Evolutionary conservation across 257 asterid genomes (phyloP).

Genomic region (Rubia yunnanensis): DNA sequence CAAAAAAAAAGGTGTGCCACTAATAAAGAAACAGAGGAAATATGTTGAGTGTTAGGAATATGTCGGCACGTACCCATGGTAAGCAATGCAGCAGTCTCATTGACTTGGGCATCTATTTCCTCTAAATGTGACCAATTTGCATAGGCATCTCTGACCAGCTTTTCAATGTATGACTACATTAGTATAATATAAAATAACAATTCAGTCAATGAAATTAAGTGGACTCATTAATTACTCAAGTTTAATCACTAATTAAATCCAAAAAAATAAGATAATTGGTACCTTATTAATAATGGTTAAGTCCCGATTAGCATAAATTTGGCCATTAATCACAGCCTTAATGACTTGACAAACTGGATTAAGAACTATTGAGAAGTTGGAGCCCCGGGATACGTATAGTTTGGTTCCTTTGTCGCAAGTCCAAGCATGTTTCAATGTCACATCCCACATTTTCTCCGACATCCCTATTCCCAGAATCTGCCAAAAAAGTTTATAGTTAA

Average conservation of each 20-base stretch:
- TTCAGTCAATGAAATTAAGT: not conserved
- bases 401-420: slow-evolving; percentile 54
- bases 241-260: not conserved
- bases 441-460: slow-evolving; percentile 71
- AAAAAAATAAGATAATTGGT: not conserved
- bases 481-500: too few species aligned
- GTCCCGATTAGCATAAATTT: slow-evolving; percentile 14
- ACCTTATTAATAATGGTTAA: slow-evolving; percentile 25
- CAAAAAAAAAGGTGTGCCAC: too few species aligned
- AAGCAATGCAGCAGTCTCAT: slow-evolving; percentile 26
- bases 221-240: not conserved
- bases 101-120: slow-evolving; percentile 29
- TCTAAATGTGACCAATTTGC: slow-evolving; percentile 44
- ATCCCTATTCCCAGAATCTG: slow-evolving; percentile 61
- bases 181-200: not conserved
- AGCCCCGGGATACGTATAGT: slow-evolving; percentile 26
- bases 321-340: slow-evolving; percentile 31
- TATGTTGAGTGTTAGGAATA: too few species aligned
- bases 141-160: slow-evolving; percentile 46
- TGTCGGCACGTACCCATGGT: slow-evolving; percentile 33
- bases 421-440: slow-evolving; percentile 48
- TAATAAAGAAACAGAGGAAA: too few species aligned
- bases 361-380: slow-evolving; percentile 22
- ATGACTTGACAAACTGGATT: slow-evolving; percentile 50
- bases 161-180: slow-evolving; percentile 29